phyloP scores from a whole-genome alignment of 139 green algal species.

The Coelastrella sp. region DNA sequence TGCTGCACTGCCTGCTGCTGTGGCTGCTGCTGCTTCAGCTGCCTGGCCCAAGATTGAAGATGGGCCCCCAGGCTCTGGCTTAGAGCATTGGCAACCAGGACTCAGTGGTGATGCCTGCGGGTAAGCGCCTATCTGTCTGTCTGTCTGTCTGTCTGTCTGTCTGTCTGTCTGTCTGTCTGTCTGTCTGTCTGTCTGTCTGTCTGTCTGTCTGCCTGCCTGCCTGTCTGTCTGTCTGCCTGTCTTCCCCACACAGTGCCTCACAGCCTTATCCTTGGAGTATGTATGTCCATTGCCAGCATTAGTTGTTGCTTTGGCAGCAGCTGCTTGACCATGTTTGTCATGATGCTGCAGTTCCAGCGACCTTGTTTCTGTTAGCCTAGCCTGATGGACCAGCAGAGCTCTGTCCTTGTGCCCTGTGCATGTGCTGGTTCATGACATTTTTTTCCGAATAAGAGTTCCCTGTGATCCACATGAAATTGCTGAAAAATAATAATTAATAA shows the following conservation, averaged over 20 bases:
- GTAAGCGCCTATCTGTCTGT: not conserved
- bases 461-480: not conserved
- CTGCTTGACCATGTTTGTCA: not conserved
- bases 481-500: no score
- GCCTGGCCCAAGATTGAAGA: slow-evolving; percentile 27
- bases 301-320: not conserved
- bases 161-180: not conserved
- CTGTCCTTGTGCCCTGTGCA: not conserved
- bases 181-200: not conserved
- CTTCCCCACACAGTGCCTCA: not conserved
- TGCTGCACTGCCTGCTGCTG: not conserved
- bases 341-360: not conserved
- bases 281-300: not conserved
- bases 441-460: not conserved
- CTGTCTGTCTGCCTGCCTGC: not conserved
- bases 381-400: not conserved
- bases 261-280: not conserved
- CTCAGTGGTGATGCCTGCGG: not conserved
- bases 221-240: not conserved
- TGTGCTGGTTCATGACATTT: not conserved
- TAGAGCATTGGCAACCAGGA: slow-evolving; percentile 13
- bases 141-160: not conserved
- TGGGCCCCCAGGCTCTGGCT: not conserved
- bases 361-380: not conserved
- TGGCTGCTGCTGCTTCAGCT: not conserved